A percentile compares a stretch with the other conserved stretches of the same genome.
These are phyloP conservation scores for Herpetospermum pedunculosum DNA, from an alignment of 306 rosid species.

Conservation along the genomic window DNA sequence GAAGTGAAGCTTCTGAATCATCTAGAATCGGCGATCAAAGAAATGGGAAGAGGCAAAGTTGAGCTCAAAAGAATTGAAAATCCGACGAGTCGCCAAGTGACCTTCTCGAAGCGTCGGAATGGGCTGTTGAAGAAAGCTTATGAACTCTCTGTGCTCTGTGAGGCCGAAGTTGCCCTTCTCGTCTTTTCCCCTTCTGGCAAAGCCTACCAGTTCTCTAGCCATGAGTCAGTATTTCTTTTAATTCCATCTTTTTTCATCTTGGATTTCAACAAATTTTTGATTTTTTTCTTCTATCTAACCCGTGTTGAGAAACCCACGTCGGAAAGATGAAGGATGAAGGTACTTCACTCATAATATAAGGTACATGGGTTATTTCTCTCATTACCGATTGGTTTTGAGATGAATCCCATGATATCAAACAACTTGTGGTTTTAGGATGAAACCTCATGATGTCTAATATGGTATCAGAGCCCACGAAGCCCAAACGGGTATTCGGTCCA, in stretches of 20 bases:
- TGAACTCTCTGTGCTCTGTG: constrained; percentile 45
- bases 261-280: not conserved
- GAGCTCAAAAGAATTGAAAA: constrained; percentile 47
- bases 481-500: no score
- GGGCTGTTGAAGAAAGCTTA: constrained; percentile 43
- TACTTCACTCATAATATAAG: no score
- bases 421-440: no score
- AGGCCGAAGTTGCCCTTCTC: constrained; percentile 40
- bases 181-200: constrained; percentile 40
- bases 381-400: no score
- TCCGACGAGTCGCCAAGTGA: constrained; percentile 34
- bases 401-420: no score
- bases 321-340: no score
- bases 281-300: not conserved
- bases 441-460: no score
- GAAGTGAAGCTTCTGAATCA: no score
- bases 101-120: constrained; percentile 40
- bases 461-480: no score
- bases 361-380: no score
- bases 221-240: constrained; percentile 21
- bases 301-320: no score
- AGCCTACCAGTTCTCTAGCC: constrained; percentile 34
- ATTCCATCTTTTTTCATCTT: not conserved
- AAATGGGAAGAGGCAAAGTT: constrained; percentile 49
- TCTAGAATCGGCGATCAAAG: no score